Base-by-base conservation (phyloP, 2,329 filamentous ascomycete genomes). In the Apiospora pterosperma region DNA sequence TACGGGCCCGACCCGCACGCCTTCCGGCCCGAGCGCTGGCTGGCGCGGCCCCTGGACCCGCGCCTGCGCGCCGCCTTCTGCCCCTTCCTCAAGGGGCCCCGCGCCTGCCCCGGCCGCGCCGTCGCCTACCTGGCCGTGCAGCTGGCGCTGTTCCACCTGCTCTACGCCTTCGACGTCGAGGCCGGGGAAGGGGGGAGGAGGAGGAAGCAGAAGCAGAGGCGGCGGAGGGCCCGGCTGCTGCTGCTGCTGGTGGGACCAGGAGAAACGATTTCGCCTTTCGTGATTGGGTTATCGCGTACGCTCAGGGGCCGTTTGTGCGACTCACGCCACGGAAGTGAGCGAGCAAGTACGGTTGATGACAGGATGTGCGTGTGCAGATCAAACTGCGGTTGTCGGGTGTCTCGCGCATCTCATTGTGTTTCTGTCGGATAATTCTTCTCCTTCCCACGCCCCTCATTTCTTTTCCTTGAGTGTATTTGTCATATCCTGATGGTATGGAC, bases 11-110 rank as follows among this genome's bases (percentile, higher is more conserved):
- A 79, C 42, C 75, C 76, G 0, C 70, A 74, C 3, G 74, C 74
- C 62, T 79, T 79, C 64, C 68, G 71, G 1, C 78, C 78, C 0
- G 76, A 78, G 65, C 69, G 78, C 5, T 80, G 78, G 74, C 69
- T 72, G 16, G 42, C 21, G 23, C 21, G 42, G 11, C 42, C 42
- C 4, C 42, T 63, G 11, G 62, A 63, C 36, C 28, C 62, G 31
- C 52, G 34, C 36, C 58, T 52, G 10, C 11, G 58, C 10, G 62
- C 62, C 4, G 62, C 62, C 5, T 63, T 63, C 44, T 58, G 41
- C 19, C 62, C 62, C 12, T 63, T 63, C 5, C 44, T 63, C 25
- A 63, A 63, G 21, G 62, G 62, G 11, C 62, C 62, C 14, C 36
- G 62, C 6, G 62, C 62, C 8, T 63, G 62, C 23, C 62, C 62